Conservation (phyloP, 2,329 filamentous ascomycete species). For the Trichoderma cornu-damae region DNA sequence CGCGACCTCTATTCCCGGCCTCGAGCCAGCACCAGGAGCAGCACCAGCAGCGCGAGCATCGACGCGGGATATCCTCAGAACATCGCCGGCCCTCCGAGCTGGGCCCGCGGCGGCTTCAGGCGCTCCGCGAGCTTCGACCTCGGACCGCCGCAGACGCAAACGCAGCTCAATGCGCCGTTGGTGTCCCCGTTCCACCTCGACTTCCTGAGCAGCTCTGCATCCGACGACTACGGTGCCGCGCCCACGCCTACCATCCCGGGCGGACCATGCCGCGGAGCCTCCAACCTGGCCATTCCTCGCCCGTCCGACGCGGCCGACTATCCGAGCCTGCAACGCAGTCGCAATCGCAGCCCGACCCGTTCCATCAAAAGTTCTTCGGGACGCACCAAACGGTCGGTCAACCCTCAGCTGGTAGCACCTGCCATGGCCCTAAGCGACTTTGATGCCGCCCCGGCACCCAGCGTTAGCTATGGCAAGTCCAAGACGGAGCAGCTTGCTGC, state of each 20-base stretch:
- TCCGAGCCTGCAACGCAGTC: constrained; percentile 46
- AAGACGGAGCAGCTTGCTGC: constrained; percentile 45
- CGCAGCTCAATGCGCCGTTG: constrained; percentile 26
- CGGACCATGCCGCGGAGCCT: constrained; percentile 58
- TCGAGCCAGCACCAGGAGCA: constrained; percentile 65
- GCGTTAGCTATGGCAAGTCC: constrained; percentile 54
- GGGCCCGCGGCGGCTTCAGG: constrained; percentile 44
- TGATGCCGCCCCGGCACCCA: constrained; percentile 53
- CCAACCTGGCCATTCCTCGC: constrained; percentile 32
- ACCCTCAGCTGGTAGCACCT: constrained; percentile 25
- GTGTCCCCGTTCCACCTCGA: constrained; percentile 43
- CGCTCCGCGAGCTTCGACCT: constrained; percentile 74
- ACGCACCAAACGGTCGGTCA: constrained; percentile 29
- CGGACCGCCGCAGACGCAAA: constrained; percentile 31
- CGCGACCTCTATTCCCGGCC: constrained; percentile 44
- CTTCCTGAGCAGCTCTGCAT: constrained; percentile 44
- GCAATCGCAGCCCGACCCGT: constrained; percentile 51
- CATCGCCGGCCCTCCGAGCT: constrained; percentile 53
- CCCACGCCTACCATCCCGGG: constrained; percentile 79
- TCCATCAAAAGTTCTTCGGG: constrained; percentile 49
- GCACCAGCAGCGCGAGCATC: constrained; percentile 63
- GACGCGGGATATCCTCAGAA: constrained; percentile 56
- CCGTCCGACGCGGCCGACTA: constrained; percentile 39
- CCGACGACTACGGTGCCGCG: constrained; percentile 67
- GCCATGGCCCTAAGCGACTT: constrained; percentile 36